Conservation (phyloP, 176 grass and related monocot genomes). For the Aegilops bicornis region DNA sequence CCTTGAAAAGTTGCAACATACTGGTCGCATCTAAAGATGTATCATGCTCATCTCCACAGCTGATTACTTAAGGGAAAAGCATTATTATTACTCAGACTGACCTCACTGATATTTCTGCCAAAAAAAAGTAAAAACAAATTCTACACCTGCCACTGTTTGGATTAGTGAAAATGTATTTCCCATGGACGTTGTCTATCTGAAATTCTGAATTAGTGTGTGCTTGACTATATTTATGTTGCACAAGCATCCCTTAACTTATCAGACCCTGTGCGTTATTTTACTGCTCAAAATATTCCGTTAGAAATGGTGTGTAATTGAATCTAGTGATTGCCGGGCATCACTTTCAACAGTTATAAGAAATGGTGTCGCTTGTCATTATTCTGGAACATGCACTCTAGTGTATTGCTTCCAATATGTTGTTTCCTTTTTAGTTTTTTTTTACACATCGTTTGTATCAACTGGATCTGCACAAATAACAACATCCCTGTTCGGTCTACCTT, state of each 20-base stretch:
- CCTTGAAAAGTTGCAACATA: too few species aligned
- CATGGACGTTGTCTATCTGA: not conserved
- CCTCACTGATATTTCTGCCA: not conserved
- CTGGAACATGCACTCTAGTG: not conserved
- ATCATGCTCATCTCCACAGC: not conserved
- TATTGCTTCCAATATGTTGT: constrained; percentile 11
- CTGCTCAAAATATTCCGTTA: not conserved
- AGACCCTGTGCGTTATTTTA: not conserved
- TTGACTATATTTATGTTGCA: not conserved
- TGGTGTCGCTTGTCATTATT: not conserved
- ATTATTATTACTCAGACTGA: not conserved
- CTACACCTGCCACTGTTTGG: not conserved
- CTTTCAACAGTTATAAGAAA: not conserved
- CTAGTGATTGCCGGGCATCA: not conserved
- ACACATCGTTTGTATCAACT: constrained; percentile 4
- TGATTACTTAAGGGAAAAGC: not conserved
- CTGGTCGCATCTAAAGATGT: not conserved
- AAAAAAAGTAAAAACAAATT: not conserved
- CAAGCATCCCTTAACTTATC: not conserved
- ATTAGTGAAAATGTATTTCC: not conserved
- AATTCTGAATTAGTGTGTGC: not conserved
- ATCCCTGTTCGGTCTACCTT: not conserved
- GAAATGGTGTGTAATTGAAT: not conserved
- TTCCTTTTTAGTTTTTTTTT: not conserved
- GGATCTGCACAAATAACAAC: not conserved